phyloP scores from a whole-genome alignment of 495 filamentous ascomycete species.

The Stereocaulon alpinum region DNA sequence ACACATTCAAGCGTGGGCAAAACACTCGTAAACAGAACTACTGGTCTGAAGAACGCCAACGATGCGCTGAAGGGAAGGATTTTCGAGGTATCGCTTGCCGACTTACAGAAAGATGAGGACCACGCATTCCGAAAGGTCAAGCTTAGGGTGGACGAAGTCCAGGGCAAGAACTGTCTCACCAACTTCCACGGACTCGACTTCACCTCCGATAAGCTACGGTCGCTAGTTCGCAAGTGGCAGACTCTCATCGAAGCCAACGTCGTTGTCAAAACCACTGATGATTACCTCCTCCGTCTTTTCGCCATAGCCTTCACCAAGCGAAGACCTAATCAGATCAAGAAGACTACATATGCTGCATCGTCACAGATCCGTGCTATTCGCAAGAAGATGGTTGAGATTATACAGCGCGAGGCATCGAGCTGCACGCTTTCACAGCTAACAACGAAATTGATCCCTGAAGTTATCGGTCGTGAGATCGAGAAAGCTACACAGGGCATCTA shows the following conservation, averaged over 20 bases:
- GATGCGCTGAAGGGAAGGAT: constrained; percentile 97
- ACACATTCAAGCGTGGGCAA: constrained; percentile 71
- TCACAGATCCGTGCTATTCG: constrained; percentile 95
- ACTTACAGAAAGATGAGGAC: constrained; percentile 99
- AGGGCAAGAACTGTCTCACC: constrained; percentile 99
- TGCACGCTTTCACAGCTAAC: constrained; percentile 92
- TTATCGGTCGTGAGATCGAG: constrained; percentile 98
- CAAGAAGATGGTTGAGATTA: constrained; percentile 99
- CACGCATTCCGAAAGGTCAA: constrained; percentile 99
- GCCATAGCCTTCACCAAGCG: constrained; percentile 98
- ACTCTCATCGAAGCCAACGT: constrained; percentile 97
- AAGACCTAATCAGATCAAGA: constrained; percentile 98
- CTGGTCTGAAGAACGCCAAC: constrained; percentile 99
- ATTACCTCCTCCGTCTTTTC: constrained; percentile 97
- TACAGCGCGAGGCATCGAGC: constrained; percentile 85
- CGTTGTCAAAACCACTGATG: constrained; percentile 98
- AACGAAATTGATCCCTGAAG: constrained; percentile 96
- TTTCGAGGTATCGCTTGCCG: constrained; percentile 96
- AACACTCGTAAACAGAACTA: constrained; percentile 97
- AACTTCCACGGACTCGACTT: constrained; percentile 99
- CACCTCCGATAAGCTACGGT: constrained; percentile 98
- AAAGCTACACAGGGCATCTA: constrained; percentile 99
- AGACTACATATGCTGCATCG: constrained; percentile 93
- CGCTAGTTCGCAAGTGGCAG: constrained; percentile 98
- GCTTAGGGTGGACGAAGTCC: constrained; percentile 95